Percentiles rank a stretch among this genome's conserved stretches.
Conservation (phyloP, 2,329 filamentous ascomycete species). For the Pyrenophora seminiperda region DNA sequence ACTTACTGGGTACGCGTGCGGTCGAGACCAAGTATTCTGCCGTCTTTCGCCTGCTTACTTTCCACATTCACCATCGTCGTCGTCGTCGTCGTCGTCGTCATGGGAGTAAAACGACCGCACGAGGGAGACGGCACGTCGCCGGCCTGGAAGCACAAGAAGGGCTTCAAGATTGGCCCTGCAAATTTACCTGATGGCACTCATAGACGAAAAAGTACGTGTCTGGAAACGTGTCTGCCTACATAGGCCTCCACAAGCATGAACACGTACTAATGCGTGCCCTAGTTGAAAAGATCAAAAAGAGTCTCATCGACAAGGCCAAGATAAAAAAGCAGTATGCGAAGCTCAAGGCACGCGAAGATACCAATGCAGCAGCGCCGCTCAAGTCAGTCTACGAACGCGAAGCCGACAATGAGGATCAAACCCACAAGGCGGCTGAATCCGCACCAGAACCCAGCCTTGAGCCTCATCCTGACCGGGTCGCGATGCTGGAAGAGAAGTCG, state of each 20-base stretch:
- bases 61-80: not conserved
- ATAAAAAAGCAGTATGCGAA: slow-evolving; percentile 92
- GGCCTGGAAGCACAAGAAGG: slow-evolving; percentile 63
- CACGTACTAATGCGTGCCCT: slow-evolving; percentile 12
- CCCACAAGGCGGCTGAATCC: slow-evolving; percentile 27
- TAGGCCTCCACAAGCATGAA: not conserved
- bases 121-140: slow-evolving; percentile 50
- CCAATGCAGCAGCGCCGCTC: slow-evolving; percentile 37
- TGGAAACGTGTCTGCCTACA: not conserved
- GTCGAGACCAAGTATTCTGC: too few species aligned
- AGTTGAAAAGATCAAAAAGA: slow-evolving; percentile 88
- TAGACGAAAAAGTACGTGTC: slow-evolving; percentile 70
- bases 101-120: slow-evolving; percentile 65
- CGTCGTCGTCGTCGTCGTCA: slow-evolving; percentile 36
- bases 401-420: slow-evolving; percentile 36
- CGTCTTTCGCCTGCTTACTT: slow-evolving; percentile 1
- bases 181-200: slow-evolving; percentile 91
- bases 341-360: slow-evolving; percentile 68
- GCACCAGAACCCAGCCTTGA: slow-evolving; percentile 51
- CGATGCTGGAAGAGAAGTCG: slow-evolving; percentile 58
- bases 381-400: slow-evolving; percentile 46
- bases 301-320: slow-evolving; percentile 89
- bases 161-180: slow-evolving; percentile 84
- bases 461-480: slow-evolving; percentile 65
- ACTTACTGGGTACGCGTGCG: too few species aligned